These are phyloP conservation scores for Henningerozyma blattae DNA, from an alignment of 805 yeast species.

Conservation along the genomic window DNA sequence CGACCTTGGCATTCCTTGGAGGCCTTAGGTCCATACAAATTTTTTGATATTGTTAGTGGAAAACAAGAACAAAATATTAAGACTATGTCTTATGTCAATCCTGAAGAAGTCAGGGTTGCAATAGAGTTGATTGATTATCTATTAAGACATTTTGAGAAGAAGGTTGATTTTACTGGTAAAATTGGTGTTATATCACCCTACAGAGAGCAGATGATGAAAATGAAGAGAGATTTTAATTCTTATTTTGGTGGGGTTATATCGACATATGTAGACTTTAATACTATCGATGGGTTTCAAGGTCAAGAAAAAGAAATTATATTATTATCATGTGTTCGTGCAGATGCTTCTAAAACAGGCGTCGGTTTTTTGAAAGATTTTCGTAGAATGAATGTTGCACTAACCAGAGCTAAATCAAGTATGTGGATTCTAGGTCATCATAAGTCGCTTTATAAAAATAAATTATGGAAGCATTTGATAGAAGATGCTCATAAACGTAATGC, in stretches of 20 bases:
- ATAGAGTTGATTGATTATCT: constrained; percentile 51
- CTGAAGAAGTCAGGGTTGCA: constrained; percentile 61
- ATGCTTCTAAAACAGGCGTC: constrained; percentile 64
- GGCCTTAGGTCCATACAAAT: constrained; percentile 62
- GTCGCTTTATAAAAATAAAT: constrained; percentile 50
- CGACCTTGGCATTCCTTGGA: constrained; percentile 63
- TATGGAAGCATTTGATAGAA: constrained; percentile 60
- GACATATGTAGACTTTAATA: constrained; percentile 71
- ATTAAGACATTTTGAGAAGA: constrained; percentile 33
- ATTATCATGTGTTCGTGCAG: constrained; percentile 93
- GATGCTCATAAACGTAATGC: constrained; percentile 47
- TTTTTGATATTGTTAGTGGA: constrained; percentile 58
- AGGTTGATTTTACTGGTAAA: constrained; percentile 45
- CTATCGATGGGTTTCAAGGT: constrained; percentile 97
- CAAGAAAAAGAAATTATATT: constrained; percentile 33
- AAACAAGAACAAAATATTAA: constrained; percentile 50
- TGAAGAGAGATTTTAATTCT: constrained; percentile 45
- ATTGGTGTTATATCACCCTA: constrained; percentile 93
- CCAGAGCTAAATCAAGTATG: constrained; percentile 83
- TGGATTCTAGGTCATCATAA: constrained; percentile 81
- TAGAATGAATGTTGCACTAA: constrained; percentile 94
- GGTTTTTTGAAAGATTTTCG: constrained; percentile 87
- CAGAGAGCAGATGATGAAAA: constrained; percentile 63
- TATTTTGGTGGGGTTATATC: constrained; percentile 53
- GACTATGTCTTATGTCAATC: constrained; percentile 62